These are phyloP conservation scores for Lichenothelia convexa DNA, from an alignment of 495 filamentous ascomycete species.

Conservation along the genomic window DNA sequence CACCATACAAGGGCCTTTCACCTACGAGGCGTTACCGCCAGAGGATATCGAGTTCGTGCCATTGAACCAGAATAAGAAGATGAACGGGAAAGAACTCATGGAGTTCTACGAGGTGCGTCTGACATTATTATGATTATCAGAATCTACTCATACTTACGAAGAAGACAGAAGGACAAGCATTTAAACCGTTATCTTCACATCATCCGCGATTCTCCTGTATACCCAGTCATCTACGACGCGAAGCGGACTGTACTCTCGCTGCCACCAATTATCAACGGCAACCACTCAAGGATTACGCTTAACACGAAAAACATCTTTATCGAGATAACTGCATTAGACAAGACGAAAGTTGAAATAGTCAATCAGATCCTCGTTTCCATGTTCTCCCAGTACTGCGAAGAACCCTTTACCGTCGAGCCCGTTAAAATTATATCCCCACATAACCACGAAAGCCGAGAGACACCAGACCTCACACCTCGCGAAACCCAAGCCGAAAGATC, in stretches of 20 bases:
- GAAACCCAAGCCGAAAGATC: constrained; percentile 64
- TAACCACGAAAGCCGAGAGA: constrained; percentile 63
- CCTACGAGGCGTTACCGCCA: constrained; percentile 84
- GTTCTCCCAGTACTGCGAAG: constrained; percentile 84
- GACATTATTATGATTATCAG: not conserved
- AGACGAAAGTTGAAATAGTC: constrained; percentile 91
- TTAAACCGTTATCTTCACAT: constrained; percentile 75
- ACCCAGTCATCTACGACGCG: constrained; percentile 90
- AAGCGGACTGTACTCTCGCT: constrained; percentile 78
- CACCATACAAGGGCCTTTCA: constrained; percentile 85
- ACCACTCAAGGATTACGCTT: constrained; percentile 87
- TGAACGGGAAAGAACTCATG: constrained; percentile 86
- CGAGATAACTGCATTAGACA: constrained; percentile 91
- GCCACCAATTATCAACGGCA: constrained; percentile 92
- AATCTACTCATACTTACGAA: not conserved
- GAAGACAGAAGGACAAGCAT: constrained; percentile 56
- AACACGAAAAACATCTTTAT: constrained; percentile 87
- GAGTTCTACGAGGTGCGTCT: constrained; percentile 59
- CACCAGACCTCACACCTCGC: constrained; percentile 60
- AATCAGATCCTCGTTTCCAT: constrained; percentile 88
- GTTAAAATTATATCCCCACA: constrained; percentile 80
- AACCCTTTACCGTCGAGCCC: constrained; percentile 84
- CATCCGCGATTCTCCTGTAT: constrained; percentile 80
- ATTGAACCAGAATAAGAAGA: constrained; percentile 72
- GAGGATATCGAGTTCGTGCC: constrained; percentile 81